These are phyloP conservation scores for Omphalea diandra DNA, from an alignment of 441 rosid genomes.

Conservation along the genomic window DNA sequence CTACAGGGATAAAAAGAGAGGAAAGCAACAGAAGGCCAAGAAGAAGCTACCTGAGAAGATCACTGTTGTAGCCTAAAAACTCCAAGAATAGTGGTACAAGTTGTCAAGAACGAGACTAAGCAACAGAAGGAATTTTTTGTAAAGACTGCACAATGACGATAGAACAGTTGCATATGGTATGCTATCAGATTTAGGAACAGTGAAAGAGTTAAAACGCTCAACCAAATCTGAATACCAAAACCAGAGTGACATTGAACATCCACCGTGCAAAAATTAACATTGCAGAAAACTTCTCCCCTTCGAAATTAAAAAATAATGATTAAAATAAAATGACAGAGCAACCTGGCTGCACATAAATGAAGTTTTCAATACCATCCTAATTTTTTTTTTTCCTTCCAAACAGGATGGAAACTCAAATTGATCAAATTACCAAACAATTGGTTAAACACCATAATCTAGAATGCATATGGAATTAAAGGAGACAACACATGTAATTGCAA, in stretches of 20 bases:
- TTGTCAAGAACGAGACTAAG: constrained; percentile 71
- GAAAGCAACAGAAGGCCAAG: background rate
- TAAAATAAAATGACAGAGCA: background rate
- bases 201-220: constrained; percentile 49
- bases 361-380: background rate
- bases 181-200: constrained; percentile 52
- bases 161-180: constrained; percentile 52
- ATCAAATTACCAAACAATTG: background rate
- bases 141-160: constrained; percentile 63
- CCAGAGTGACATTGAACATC: constrained; percentile 22
- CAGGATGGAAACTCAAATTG: background rate
- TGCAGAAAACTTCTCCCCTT: background rate
- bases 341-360: background rate
- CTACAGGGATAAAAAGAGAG: background rate
- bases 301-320: too few relatives aligned
- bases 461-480: constrained; percentile 10
- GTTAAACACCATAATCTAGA: background rate
- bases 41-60: constrained; percentile 55
- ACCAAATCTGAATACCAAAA: constrained; percentile 58
- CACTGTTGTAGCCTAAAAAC: constrained; percentile 71
- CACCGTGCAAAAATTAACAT: constrained; percentile 6
- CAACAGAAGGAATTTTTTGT: constrained; percentile 64
- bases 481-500: constrained; percentile 1
- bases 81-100: constrained; percentile 67
- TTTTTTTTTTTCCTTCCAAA: background rate